Evolutionary conservation across 805 yeast species (phyloP).

Genomic region (Scheffersomyces coipomensis): DNA sequence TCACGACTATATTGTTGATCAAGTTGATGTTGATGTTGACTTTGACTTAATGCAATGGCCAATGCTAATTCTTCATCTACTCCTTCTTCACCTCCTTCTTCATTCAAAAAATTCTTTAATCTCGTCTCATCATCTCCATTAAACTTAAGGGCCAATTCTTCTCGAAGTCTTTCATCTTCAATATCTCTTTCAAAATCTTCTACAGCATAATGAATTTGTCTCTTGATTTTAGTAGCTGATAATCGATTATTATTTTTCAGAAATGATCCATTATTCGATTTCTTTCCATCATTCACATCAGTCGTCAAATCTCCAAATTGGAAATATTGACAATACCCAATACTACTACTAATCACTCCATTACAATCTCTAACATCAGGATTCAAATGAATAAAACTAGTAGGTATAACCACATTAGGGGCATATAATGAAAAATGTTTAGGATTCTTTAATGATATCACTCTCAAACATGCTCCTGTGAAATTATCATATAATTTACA

Average conservation of each 20-base stretch:
- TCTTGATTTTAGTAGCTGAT: too few species aligned
- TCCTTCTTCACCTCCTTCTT: constrained; percentile 22
- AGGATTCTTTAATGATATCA: constrained; percentile 29
- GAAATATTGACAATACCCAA: constrained; percentile 45
- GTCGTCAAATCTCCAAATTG: constrained; percentile 46
- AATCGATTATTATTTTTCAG: too few species aligned
- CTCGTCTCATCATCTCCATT: too few species aligned
- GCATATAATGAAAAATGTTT: constrained; percentile 19
- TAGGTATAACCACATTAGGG: constrained; percentile 22
- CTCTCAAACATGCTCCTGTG: constrained; percentile 41
- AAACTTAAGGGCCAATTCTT: too few species aligned
- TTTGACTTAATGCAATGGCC: constrained; percentile 43
- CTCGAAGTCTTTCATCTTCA: too few species aligned
- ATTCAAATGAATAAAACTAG: constrained; percentile 22
- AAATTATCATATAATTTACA: constrained; percentile 40
- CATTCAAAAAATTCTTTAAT: too few species aligned
- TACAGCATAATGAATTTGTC: constrained; percentile 31
- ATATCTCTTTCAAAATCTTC: constrained; percentile 38
- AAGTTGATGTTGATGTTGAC: constrained; percentile 11
- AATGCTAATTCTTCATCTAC: constrained; percentile 41
- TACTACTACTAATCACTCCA: constrained; percentile 43
- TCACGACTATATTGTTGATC: not conserved
- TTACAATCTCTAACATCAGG: constrained; percentile 20
- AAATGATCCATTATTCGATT: too few species aligned
- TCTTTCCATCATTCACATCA: too few species aligned